Evolutionary conservation across 2,329 filamentous ascomycete species (phyloP).

Genomic region (Diaporthe vexans): DNA sequence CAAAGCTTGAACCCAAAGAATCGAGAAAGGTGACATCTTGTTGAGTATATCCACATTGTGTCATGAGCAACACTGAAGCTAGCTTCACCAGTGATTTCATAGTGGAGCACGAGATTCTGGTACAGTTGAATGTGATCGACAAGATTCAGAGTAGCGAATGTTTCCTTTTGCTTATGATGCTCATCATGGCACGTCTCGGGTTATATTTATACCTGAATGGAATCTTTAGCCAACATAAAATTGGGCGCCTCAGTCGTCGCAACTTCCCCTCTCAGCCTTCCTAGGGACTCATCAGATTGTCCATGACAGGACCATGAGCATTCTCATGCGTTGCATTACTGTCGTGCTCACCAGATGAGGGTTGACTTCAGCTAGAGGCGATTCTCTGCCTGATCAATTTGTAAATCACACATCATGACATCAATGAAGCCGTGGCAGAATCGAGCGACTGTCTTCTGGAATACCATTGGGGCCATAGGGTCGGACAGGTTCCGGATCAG

Average conservation of each 20-base stretch:
- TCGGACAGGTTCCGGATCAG: not conserved
- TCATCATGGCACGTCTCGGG: not conserved
- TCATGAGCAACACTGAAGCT: not conserved
- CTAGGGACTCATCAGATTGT: not conserved
- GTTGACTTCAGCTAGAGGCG: not conserved
- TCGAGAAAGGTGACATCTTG: constrained; percentile 2
- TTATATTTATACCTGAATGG: not conserved
- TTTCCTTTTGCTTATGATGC: no score
- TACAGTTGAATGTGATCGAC: not conserved
- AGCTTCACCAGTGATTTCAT: constrained; percentile 3
- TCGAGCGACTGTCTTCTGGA: not conserved
- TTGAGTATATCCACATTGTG: not conserved
- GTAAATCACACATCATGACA: constrained; percentile 5
- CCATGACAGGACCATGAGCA: not conserved
- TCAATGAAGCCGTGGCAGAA: constrained; percentile 2
- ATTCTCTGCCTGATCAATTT: not conserved
- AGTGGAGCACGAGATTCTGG: not conserved
- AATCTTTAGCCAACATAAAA: not conserved
- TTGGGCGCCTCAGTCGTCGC: not conserved
- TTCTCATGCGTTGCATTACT: not conserved
- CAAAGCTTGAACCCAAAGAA: not conserved
- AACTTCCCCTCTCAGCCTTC: not conserved
- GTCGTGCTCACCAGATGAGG: not conserved
- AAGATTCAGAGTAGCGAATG: not conserved
- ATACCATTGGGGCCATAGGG: not conserved